Percentiles rank a stretch among this genome's conserved stretches.
phyloP scores from a whole-genome alignment of 768 basidiomycete species.

The Chalciporus chontae region DNA sequence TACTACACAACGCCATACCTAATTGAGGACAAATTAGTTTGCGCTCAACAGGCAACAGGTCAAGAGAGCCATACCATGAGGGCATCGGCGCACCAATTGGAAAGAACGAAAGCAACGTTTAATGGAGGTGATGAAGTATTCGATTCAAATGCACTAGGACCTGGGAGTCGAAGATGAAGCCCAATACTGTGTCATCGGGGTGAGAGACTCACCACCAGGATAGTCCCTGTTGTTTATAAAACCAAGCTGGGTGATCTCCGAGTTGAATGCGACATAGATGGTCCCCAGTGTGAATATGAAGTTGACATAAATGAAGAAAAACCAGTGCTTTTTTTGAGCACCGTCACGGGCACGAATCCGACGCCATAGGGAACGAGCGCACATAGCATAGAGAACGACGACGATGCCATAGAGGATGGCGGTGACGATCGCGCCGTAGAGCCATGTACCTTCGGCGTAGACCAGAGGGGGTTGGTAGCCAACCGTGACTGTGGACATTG shows the following conservation, averaged over 20 bases:
- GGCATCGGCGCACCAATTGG: slow-evolving; percentile 30
- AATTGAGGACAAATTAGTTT: background rate
- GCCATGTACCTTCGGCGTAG: slow-evolving; percentile 28
- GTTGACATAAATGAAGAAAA: slow-evolving; percentile 29
- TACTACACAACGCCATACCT: slow-evolving; percentile 33
- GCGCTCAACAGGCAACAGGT: background rate
- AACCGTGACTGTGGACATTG: slow-evolving; percentile 15
- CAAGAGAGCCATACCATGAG: slow-evolving; percentile 23
- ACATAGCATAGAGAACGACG: slow-evolving; percentile 25
- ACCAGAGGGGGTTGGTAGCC: slow-evolving; percentile 12
- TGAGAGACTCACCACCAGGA: slow-evolving; percentile 23
- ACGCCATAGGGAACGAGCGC: slow-evolving; percentile 25
- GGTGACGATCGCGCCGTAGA: slow-evolving; percentile 29
- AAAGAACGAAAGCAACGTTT: slow-evolving; percentile 27
- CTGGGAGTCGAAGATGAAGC: slow-evolving; percentile 5
- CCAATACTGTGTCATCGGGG: background rate
- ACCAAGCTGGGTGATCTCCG: slow-evolving; percentile 26
- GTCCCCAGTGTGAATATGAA: slow-evolving; percentile 29
- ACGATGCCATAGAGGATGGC: slow-evolving; percentile 27
- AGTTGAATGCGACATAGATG: slow-evolving; percentile 22
- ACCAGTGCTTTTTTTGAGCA: slow-evolving; percentile 16
- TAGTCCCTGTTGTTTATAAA: slow-evolving; percentile 32
- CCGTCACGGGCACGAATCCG: slow-evolving; percentile 13
- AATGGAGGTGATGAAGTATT: slow-evolving; percentile 25
- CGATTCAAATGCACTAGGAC: slow-evolving; percentile 24